phyloP scores from a whole-genome alignment of 75 land plant species.

The Pseudotsuga menziesii region DNA sequence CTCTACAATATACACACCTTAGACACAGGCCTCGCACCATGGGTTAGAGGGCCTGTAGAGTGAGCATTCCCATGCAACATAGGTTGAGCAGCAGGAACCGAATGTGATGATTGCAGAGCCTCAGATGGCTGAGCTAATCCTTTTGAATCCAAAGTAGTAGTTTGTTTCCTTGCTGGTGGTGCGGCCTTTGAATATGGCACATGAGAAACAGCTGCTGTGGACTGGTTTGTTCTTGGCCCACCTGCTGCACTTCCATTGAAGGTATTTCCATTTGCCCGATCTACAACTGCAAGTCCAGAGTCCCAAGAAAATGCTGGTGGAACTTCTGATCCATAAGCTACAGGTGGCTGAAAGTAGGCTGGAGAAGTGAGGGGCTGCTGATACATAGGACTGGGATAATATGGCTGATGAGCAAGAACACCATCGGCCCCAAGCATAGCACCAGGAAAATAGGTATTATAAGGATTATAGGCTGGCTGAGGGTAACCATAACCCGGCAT shows the following conservation, averaged over 20 bases:
- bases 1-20: constrained; percentile 19
- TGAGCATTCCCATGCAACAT: neutral
- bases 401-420: constrained; percentile 26
- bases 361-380: constrained; percentile 21
- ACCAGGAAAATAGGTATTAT: constrained; percentile 24
- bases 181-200: constrained; percentile 11
- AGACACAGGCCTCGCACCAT: constrained; percentile 6
- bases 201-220: constrained; percentile 5
- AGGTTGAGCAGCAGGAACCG: neutral
- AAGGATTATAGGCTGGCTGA: constrained; percentile 27
- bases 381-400: constrained; percentile 17
- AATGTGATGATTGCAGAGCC: constrained; percentile 3
- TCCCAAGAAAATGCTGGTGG: constrained; percentile 28
- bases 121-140: constrained; percentile 12
- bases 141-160: constrained; percentile 9
- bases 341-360: constrained; percentile 11
- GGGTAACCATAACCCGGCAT: constrained; percentile 20
- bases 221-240: constrained; percentile 9
- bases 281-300: constrained; percentile 20
- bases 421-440: constrained; percentile 33
- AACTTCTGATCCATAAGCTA: constrained; percentile 38
- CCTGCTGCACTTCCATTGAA: constrained; percentile 8
- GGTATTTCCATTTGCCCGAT: constrained; percentile 14
- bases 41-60: constrained; percentile 1
- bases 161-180: constrained; percentile 2